phyloP scores from a whole-genome alignment of 306 rosid species.

The Vigna hirtella region DNA sequence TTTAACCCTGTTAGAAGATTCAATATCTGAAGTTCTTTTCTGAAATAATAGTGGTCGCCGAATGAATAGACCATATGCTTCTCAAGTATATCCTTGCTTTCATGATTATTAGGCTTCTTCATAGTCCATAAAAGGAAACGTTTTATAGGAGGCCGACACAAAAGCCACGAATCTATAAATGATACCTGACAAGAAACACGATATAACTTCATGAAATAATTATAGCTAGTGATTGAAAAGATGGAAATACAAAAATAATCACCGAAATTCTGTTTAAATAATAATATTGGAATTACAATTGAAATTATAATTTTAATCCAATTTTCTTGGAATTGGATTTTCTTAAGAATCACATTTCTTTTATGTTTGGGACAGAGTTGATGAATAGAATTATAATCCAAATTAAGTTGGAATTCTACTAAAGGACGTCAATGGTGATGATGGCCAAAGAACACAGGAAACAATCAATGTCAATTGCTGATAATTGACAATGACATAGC shows the following conservation, averaged over 20 bases:
- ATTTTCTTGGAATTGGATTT: not conserved
- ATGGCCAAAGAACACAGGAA: not conserved
- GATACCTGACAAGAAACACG: slow-evolving; percentile 56
- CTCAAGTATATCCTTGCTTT: slow-evolving; percentile 48
- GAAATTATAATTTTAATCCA: not conserved
- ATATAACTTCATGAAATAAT: slow-evolving; percentile 1
- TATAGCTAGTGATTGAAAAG: slow-evolving; percentile 11
- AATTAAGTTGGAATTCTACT: slow-evolving; percentile 4
- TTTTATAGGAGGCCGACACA: slow-evolving; percentile 58
- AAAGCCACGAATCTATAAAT: slow-evolving; percentile 65
- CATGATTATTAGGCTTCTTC: slow-evolving; percentile 65
- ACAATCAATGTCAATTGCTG: not conserved
- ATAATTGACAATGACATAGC: not conserved
- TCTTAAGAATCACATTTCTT: slow-evolving; percentile 33
- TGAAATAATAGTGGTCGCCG: slow-evolving; percentile 93
- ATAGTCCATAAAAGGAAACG: slow-evolving; percentile 68
- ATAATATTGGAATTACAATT: not conserved
- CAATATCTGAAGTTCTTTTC: slow-evolving; percentile 67
- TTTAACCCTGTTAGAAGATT: slow-evolving; percentile 72
- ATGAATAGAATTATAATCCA: not conserved
- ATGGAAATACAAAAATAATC: slow-evolving; percentile 38
- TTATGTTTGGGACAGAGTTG: not conserved
- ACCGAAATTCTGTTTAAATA: not conserved
- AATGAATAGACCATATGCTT: slow-evolving; percentile 73
- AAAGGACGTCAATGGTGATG: not conserved